A percentile compares a stretch with the other conserved stretches of the same genome.
These are phyloP conservation scores for Osmanthus fragrans DNA, from an alignment of 257 asterid species.

Conservation along the genomic window DNA sequence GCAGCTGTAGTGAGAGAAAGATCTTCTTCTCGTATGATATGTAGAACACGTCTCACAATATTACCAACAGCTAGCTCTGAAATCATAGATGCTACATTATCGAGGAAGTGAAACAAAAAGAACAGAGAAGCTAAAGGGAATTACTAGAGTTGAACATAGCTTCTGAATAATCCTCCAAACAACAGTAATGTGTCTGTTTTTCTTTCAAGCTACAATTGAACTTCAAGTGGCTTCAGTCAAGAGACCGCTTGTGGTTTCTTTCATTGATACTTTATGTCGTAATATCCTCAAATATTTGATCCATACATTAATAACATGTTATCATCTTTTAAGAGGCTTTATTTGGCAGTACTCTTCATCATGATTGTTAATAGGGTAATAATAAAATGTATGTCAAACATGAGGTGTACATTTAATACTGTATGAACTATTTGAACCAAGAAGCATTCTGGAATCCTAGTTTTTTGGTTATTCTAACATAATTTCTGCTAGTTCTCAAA, in stretches of 20 bases:
- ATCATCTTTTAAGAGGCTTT: too few relatives aligned
- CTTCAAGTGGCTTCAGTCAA: background rate
- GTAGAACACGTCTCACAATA: conserved; percentile 89
- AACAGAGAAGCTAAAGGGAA: conserved; percentile 16
- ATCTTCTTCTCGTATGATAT: conserved; percentile 96
- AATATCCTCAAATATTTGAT: conserved; percentile 9
- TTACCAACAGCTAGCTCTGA: conserved; percentile 98
- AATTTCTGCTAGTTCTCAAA: conserved; percentile 21
- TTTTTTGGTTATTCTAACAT: background rate
- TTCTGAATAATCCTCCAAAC: conserved; percentile 16
- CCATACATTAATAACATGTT: background rate
- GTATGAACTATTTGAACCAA: background rate
- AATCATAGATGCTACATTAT: conserved; percentile 31
- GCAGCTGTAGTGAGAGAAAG: conserved; percentile 80
- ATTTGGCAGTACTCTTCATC: background rate
- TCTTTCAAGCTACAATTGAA: conserved; percentile 1
- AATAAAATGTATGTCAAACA: background rate
- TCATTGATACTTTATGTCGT: background rate
- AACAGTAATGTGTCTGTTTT: conserved; percentile 6
- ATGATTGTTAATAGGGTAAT: background rate
- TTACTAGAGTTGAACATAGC: conserved; percentile 12
- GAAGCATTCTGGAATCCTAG: background rate
- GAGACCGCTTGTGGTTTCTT: conserved; percentile 1
- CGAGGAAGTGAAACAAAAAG: conserved; percentile 28
- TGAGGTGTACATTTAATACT: background rate